Evolutionary conservation across 106 monocot species (phyloP).

Genomic region (Amphibolis antarctica): DNA sequence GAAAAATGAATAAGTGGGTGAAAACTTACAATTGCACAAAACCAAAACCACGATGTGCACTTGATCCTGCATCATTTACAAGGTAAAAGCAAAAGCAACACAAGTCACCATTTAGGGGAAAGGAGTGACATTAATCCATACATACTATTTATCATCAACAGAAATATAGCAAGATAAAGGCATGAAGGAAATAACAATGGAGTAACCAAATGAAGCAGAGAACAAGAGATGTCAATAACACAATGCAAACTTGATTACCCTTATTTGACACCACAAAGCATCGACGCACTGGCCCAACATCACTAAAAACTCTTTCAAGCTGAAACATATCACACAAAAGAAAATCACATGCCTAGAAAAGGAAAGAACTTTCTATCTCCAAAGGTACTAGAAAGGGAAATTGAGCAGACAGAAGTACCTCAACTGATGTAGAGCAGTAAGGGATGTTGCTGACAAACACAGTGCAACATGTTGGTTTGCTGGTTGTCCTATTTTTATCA

Average conservation of each 20-base stretch:
- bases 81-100: neutral
- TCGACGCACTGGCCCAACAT: constrained; percentile 82
- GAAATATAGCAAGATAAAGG: no score
- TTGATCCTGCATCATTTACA: constrained; percentile 12
- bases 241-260: constrained; percentile 21
- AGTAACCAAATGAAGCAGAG: neutral
- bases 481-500: no score
- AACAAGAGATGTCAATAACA: neutral
- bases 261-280: constrained; percentile 68
- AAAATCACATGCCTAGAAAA: neutral
- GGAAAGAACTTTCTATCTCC: neutral
- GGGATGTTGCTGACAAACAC: constrained; percentile 69
- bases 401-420: constrained; percentile 21
- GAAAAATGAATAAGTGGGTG: neutral
- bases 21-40: constrained; percentile 16
- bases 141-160: no score
- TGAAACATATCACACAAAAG: constrained; percentile 12
- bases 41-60: constrained; percentile 16
- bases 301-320: constrained; percentile 70
- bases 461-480: no score
- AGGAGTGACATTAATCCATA: no score
- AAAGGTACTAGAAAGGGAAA: neutral
- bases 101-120: no score
- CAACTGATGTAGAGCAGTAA: constrained; percentile 40
- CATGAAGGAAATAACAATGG: no score